Base-by-base conservation (phyloP, 1,139 yeast genomes). In the Blastobotrys persicus region DNA sequence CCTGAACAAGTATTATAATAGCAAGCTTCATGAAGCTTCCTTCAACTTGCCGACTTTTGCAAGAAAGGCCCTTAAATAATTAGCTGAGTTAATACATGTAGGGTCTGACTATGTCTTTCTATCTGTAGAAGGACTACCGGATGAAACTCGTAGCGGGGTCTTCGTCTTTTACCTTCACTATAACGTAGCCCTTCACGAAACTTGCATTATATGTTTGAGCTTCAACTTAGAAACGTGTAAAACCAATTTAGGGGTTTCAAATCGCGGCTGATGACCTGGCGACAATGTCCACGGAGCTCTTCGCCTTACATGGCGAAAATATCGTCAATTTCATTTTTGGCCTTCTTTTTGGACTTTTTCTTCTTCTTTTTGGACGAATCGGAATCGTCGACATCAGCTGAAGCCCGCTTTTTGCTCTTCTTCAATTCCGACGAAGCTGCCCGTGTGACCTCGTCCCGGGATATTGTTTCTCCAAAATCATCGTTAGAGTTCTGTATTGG, bases 31-130 rank as follows among this genome's bases (percentile, higher is more conserved):
- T 70, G 79, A 78, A 66, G 94, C 96, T 45, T 78, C 95, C 14
- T 89, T 88, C 63, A 87, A 88, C 50, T 77, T 89, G 66, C 97
- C 97, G 60, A 88, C 80, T 59, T 88, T 91, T 82, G 96, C 94
- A 35, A 54, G 50, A 33, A 46, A 41, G 42, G 47, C 39, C 1
- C 19, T 49, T 37, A 20, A 38, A 6, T 38, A 38, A 19, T 9
- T 38, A 18, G 31, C n/a, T 14, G 6, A 14, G n/a, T 9, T 9
- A 14, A 5, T 35, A 35, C 20, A 17, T 17, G 35, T n/a, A n/a
- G 31, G 31, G 31, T 26, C 12, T 7, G 31, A 26, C 7, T n/a
- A n/a, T n/a, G n/a, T n/a, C n/a, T n/a, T n/a, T n/a, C n/a, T n/a
- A n/a, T n/a, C n/a, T n/a, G n/a, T n/a, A n/a, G n/a, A 28, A 28